Base-by-base conservation (phyloP, 1,139 yeast species). In the Candida anutae region DNA sequence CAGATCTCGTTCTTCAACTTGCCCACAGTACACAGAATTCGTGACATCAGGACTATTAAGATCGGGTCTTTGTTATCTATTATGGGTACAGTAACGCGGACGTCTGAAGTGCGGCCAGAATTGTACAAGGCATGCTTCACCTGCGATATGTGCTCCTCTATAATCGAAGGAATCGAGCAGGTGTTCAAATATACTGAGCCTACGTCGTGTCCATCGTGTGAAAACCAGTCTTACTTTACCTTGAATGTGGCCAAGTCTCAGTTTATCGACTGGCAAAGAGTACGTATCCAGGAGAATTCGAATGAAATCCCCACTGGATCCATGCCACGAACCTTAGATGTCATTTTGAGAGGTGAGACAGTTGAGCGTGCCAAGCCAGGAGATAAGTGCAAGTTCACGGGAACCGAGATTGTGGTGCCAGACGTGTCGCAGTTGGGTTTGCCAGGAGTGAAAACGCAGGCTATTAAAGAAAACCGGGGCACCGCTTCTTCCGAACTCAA, bases 301-400 rank as follows among this genome's bases (percentile, higher is more conserved):
- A 82, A 70, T 44, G 98, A 90, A 56, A 90, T 90, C 34, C 99
- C 99, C 16, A 87, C 96, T 0, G 99, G 99, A 17, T 85, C 96
- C 2, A 90, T 90, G 99, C 99, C 99, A 21, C 74, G 99, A 53
- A 90, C 97, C 6, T 59, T 90, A 41, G 98, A 90, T 53, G 94
- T 90, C 16, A 82, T 90, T 31, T 60, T 90, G 32, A 70, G 98
- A 46, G 98, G 98, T 26, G 97, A 90, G 44, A 71, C 87, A 28
- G 98, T 93, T 6, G 99, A 90, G 52, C 71, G 88, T 40, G 97
- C 97, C 3, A 93, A 90, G 54, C 97, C 99, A 1, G 99, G 99
- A 40, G 98, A 90, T 53, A 83, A 87, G 52, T 85, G 96, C 58
- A 76, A 77, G 41, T 88, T 93, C 53, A 85, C 95, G 0, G 99